phyloP scores from a whole-genome alignment of 225 moss, liverwort and hornwort genomes.

The Neckera pumila region DNA sequence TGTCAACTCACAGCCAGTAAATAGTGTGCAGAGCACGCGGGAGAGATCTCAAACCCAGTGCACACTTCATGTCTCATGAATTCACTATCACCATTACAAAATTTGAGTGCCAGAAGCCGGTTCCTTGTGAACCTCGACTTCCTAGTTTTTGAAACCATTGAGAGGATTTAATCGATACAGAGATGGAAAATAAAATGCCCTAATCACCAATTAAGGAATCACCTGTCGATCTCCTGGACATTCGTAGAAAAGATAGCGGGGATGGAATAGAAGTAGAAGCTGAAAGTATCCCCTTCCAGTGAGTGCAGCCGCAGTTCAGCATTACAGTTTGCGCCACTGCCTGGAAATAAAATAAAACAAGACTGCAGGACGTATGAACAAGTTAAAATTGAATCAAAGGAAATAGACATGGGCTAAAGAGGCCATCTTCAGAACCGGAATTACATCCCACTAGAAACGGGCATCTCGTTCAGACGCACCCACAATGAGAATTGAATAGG shows the following conservation, averaged over 20 bases:
- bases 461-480: not conserved
- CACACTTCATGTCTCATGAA: not conserved
- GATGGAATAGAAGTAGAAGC: not conserved
- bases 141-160: not conserved
- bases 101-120: not conserved
- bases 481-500: not conserved
- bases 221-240: not conserved
- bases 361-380: not conserved
- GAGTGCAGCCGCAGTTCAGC: not conserved
- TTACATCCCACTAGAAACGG: not conserved
- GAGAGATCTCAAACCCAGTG: not conserved
- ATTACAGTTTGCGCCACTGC: not conserved
- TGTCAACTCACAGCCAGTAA: not conserved
- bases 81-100: not conserved
- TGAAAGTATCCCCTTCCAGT: not conserved
- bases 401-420: not conserved
- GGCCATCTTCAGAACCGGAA: not conserved
- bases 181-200: not conserved
- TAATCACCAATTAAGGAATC: not conserved
- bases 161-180: not conserved
- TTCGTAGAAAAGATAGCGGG: not conserved
- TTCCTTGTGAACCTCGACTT: not conserved
- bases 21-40: not conserved
- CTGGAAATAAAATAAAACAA: not conserved
- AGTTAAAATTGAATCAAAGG: not conserved